Evolutionary conservation across 495 filamentous ascomycete genomes (phyloP), one percentile per base, ranked within the genome.

Genomic region (Corynascus novoguineensis): DNA sequence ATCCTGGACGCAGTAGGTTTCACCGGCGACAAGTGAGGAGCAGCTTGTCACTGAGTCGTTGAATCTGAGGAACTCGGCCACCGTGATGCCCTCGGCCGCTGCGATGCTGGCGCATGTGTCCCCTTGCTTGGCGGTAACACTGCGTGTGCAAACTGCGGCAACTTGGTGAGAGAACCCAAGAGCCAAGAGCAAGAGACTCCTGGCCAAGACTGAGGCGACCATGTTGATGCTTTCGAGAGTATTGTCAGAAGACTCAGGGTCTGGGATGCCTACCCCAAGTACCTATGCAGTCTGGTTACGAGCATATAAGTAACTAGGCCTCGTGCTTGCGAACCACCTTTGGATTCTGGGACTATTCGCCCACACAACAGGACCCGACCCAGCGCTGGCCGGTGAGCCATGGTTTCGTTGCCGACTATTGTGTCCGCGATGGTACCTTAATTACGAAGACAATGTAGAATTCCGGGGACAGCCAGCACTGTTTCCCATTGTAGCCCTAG

Each of bases 31-130:
- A 15, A 70, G 64, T 4, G 53, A 21, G 0, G 58, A 60, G 58
- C 68, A 70, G 53, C 61, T 64, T n/a, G 52, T 56, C 3, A 70
- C 57, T 12, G 21, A 42, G 0, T 65, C 63, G 38, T 70, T 70
- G 3, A 61, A 63, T 25, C 58, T 51, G 15, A 70, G 52, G 37
- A 70, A 66, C 48, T 70, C 57, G 0, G 63, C 50, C 11, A 70
- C 65, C 3, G 65, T 60, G 42, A 70, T 64, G n/a, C n/a, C n/a
- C 6, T 65, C 68, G 5, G 61, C 64, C 7, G 31, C 5, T 4
- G 68, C 61, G 1, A 70, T 46, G 0, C 52, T 55, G 5, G 68
- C 65, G 35, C 68, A 70, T 0, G 68, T 68, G 29, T 70, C 68
- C 11, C 65, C 65, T 11, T 38, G 24, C n/a, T 60, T 42, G 19